A percentile compares a stretch with the other conserved stretches of the same genome.
Evolutionary conservation across 257 asterid genomes (phyloP).

Genomic region (Solanum gandarillasii): DNA sequence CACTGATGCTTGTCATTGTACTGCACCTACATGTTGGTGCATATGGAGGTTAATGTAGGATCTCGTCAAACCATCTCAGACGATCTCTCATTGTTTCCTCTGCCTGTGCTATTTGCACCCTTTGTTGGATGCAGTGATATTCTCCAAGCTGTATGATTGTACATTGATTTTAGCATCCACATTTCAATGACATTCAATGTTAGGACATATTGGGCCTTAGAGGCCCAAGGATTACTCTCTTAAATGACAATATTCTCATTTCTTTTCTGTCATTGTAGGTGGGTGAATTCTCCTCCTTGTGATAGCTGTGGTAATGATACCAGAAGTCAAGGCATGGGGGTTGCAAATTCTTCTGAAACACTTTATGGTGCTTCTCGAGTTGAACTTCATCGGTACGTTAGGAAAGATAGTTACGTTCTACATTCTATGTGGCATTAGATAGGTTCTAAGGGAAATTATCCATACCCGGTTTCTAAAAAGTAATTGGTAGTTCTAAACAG

Average conservation of each 20-base stretch:
- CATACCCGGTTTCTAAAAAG: not conserved
- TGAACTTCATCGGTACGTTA: conserved; percentile 65
- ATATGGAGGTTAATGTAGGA: not conserved
- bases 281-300: conserved; percentile 95
- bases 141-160: not conserved
- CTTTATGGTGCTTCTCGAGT: conserved; percentile 74
- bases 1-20: not conserved
- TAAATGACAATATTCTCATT: not conserved
- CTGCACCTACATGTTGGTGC: not conserved
- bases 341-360: conserved; percentile 46
- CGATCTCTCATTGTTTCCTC: not conserved
- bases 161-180: not conserved
- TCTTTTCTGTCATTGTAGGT: conserved; percentile 30
- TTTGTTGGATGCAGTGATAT: not conserved
- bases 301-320: conserved; percentile 67
- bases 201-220: not conserved
- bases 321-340: conserved; percentile 62
- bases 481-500: not conserved
- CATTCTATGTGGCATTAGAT: not conserved
- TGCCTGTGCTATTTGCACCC: not conserved
- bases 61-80: not conserved
- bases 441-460: not conserved
- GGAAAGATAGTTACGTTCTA: not conserved
- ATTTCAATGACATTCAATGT: not conserved
- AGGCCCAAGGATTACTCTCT: not conserved